These are phyloP conservation scores for Firmiana major DNA, from an alignment of 345 rosid genomes.

Conservation along the genomic window DNA sequence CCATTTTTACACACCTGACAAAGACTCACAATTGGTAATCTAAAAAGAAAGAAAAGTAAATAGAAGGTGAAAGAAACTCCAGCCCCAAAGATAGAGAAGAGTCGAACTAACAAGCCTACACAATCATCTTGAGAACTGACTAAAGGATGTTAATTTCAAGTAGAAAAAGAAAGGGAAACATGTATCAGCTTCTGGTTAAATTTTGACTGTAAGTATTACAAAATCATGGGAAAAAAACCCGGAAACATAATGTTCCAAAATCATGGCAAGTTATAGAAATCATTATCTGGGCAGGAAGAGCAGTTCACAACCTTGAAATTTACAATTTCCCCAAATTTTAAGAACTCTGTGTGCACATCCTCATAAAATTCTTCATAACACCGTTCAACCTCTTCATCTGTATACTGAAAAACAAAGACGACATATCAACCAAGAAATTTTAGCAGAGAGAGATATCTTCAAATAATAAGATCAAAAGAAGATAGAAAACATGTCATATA, in stretches of 20 bases:
- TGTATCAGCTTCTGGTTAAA: not conserved
- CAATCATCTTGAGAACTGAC: not conserved
- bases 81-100: constrained; percentile 1
- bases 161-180: not conserved
- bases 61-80: constrained; percentile 15
- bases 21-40: constrained; percentile 11
- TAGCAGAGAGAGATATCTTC: not conserved
- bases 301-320: constrained; percentile 80
- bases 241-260: not conserved
- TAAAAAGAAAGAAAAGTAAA: constrained; percentile 8
- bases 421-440: constrained; percentile 19
- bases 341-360: constrained; percentile 96
- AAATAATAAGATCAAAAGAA: constrained; percentile 1
- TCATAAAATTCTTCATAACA: constrained; percentile 91
- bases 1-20: constrained; percentile 85
- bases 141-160: not conserved
- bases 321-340: constrained; percentile 88
- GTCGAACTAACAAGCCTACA: not conserved
- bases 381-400: constrained; percentile 87
- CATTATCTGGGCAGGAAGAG: constrained; percentile 3
- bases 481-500: constrained; percentile 6
- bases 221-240: not conserved
- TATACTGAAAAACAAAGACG: constrained; percentile 49
- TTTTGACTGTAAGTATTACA: not conserved
- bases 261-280: not conserved